phyloP scores from a whole-genome alignment of 306 rosid species.

The Sindora glabra region DNA sequence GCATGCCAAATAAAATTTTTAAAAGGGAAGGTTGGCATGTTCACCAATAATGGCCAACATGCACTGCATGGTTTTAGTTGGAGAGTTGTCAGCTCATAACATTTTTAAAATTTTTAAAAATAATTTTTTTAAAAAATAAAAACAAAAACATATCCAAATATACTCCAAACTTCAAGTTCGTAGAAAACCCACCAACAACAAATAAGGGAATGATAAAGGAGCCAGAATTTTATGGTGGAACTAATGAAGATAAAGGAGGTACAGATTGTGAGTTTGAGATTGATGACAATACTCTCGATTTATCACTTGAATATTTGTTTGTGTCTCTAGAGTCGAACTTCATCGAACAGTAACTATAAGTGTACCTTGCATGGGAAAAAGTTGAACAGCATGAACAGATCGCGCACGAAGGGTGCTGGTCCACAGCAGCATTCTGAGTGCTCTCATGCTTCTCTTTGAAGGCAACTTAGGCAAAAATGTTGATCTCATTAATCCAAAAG shows the following conservation, averaged over 20 bases:
- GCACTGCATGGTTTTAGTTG: too few species aligned
- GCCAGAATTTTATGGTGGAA: slow-evolving; percentile 51
- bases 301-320: slow-evolving; percentile 52
- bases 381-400: slow-evolving; percentile 52
- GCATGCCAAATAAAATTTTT: too few species aligned
- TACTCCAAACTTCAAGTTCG: too few species aligned
- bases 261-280: slow-evolving; percentile 47
- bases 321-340: slow-evolving; percentile 43
- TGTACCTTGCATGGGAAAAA: too few species aligned
- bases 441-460: slow-evolving; percentile 47
- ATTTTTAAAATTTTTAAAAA: too few species aligned
- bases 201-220: slow-evolving; percentile 38
- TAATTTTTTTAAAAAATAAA: too few species aligned
- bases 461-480: slow-evolving; percentile 43
- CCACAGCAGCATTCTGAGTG: slow-evolving; percentile 60
- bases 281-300: slow-evolving; percentile 74
- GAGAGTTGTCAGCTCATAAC: too few species aligned
- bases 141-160: too few species aligned
- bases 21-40: too few species aligned
- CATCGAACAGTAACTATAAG: too few species aligned
- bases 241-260: slow-evolving; percentile 16
- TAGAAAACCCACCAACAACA: slow-evolving; percentile 62
- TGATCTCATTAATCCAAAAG: slow-evolving; percentile 36
- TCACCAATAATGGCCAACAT: too few species aligned
- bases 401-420: slow-evolving; percentile 45